phyloP scores from a whole-genome alignment of 345 rosid genomes.

The Eucalyptus albens region DNA sequence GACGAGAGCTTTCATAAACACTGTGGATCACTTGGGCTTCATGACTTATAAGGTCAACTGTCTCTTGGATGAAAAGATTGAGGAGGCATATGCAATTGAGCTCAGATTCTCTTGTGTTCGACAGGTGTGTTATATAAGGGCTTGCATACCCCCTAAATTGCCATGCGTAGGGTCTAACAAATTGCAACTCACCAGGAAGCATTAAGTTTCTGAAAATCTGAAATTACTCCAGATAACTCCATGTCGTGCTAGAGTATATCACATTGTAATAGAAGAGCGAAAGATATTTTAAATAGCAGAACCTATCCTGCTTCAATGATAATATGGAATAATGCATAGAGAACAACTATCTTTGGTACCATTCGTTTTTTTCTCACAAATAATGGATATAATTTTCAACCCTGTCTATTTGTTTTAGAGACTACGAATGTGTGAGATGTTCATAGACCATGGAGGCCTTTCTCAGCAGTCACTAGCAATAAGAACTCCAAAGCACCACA shows the following conservation, averaged over 20 bases:
- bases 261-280: neutral
- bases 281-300: neutral
- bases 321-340: neutral
- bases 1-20: conserved; percentile 51
- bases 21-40: conserved; percentile 83
- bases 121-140: conserved; percentile 28
- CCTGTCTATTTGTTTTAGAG: no score
- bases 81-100: conserved; percentile 15
- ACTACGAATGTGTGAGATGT: no score
- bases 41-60: conserved; percentile 54
- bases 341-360: neutral
- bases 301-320: neutral
- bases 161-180: neutral
- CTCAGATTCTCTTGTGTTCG: conserved; percentile 43
- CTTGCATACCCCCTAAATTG: neutral
- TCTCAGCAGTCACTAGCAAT: no score
- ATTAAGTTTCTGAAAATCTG: neutral
- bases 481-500: no score
- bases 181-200: neutral
- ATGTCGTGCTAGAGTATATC: neutral
- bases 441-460: no score
- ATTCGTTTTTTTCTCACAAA: neutral
- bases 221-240: neutral
- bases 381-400: no score
- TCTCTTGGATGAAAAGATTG: conserved; percentile 33